A percentile compares a stretch with the other conserved stretches of the same genome.
Conservation (phyloP, 371 early-diverging fungal genomes). For the Funneliformis caledonium region DNA sequence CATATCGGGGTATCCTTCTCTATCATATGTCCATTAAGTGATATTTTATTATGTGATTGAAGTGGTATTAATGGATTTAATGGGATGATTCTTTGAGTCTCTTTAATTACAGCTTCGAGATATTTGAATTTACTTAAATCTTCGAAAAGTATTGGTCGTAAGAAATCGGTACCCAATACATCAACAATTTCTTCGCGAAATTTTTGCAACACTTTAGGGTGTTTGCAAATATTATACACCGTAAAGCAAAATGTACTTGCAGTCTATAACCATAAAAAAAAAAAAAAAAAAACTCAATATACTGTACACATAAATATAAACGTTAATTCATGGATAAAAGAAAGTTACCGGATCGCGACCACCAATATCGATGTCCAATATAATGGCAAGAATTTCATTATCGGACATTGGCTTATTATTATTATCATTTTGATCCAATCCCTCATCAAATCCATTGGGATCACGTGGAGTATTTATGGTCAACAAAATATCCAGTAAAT, state of each 20-base stretch:
- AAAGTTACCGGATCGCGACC: slow-evolving; percentile 2
- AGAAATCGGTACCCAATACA: slow-evolving; percentile 4
- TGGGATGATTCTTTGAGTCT: background rate
- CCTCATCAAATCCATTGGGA: background rate
- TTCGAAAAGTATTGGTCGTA: slow-evolving; percentile 1
- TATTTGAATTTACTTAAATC: slow-evolving; percentile 27
- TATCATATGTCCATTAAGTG: background rate
- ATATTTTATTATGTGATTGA: background rate
- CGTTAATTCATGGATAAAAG: background rate
- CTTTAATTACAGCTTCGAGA: slow-evolving; percentile 32
- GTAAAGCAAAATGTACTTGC: slow-evolving; percentile 16
- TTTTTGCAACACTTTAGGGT: background rate
- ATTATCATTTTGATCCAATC: background rate
- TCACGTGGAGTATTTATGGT: slow-evolving; percentile 8
- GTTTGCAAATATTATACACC: background rate
- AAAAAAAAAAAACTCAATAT: background rate
- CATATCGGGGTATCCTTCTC: background rate
- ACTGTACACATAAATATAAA: background rate
- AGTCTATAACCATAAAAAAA: background rate
- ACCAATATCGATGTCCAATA: background rate
- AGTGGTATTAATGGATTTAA: background rate
- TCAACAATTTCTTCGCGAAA: slow-evolving; percentile 3
- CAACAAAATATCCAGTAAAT: slow-evolving; percentile 3
- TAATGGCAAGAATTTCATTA: slow-evolving; percentile 2
- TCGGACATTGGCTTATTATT: slow-evolving; percentile 13